phyloP scores from a whole-genome alignment of 352 stramenopile species.

The Phytophthora cactorum region DNA sequence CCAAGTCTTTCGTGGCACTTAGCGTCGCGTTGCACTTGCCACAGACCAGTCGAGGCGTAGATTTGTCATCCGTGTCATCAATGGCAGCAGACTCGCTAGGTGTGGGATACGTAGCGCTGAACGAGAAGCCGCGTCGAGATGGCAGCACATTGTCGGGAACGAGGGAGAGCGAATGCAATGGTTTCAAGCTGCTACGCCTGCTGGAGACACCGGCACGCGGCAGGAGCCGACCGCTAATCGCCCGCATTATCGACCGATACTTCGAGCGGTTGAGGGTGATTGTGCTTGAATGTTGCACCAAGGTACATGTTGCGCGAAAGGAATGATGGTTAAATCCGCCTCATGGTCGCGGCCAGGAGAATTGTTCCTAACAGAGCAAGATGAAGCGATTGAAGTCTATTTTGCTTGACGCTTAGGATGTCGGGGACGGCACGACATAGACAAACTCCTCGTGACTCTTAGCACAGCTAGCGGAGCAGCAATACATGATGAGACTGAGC shows the following conservation, averaged over 20 bases:
- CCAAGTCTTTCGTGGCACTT: conserved; percentile 66
- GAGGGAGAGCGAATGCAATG: conserved; percentile 17
- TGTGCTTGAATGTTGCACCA: conserved; percentile 16
- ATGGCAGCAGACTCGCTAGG: conserved; percentile 53
- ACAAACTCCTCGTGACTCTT: conserved; percentile 73
- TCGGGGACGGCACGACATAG: conserved; percentile 56
- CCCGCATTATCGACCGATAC: conserved; percentile 18
- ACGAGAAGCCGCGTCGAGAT: conserved; percentile 41
- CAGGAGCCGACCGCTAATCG: conserved; percentile 21
- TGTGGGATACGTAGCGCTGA: conserved; percentile 67
- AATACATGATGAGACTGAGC: conserved; percentile 81
- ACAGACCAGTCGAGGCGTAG: conserved; percentile 65
- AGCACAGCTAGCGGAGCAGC: conserved; percentile 70
- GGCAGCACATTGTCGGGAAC: background rate
- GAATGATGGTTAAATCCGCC: conserved; percentile 7
- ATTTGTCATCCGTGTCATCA: conserved; percentile 45
- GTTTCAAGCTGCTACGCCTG: conserved; percentile 11
- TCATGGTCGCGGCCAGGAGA: conserved; percentile 6
- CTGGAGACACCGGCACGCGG: conserved; percentile 11
- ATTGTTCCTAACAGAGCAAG: too few species aligned
- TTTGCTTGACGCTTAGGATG: conserved; percentile 17
- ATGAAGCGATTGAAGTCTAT: background rate
- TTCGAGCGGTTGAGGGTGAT: conserved; percentile 23
- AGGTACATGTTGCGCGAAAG: conserved; percentile 29
- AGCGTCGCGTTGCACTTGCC: conserved; percentile 70